These are phyloP conservation scores for Aspergillus sp. DNA, from an alignment of 2,329 filamentous ascomycete species.

Conservation along the genomic window DNA sequence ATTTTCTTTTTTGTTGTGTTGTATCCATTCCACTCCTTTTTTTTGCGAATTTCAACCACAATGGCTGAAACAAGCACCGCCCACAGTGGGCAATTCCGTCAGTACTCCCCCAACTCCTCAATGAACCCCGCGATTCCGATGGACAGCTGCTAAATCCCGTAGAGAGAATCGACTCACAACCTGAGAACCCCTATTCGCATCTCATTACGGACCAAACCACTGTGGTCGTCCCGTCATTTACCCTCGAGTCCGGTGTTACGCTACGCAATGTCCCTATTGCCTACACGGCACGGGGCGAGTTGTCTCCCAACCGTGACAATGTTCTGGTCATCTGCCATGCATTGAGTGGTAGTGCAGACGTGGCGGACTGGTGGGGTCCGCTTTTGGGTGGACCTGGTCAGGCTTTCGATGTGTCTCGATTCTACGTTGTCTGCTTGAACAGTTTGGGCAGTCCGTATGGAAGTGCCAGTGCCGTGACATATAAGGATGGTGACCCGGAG, in stretches of 20 bases:
- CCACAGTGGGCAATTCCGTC: slow-evolving; percentile 26
- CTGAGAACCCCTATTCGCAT: slow-evolving; percentile 82
- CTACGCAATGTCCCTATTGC: slow-evolving; percentile 67
- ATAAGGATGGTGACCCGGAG: slow-evolving; percentile 68
- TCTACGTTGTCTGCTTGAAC: slow-evolving; percentile 50
- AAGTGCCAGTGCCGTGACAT: slow-evolving; percentile 57
- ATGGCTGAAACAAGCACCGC: slow-evolving; percentile 20
- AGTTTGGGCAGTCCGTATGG: slow-evolving; percentile 51
- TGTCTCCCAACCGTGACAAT: slow-evolving; percentile 54
- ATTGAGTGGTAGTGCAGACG: slow-evolving; percentile 50
- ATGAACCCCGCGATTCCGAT: slow-evolving; percentile 3
- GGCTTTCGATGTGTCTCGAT: slow-evolving; percentile 48
- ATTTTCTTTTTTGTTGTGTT: neutral
- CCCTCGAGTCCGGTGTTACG: slow-evolving; percentile 82
- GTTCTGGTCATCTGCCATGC: slow-evolving; percentile 56
- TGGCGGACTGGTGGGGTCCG: slow-evolving; percentile 52
- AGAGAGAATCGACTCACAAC: slow-evolving; percentile 55
- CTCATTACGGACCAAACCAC: slow-evolving; percentile 86
- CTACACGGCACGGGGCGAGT: slow-evolving; percentile 56
- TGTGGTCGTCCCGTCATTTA: slow-evolving; percentile 79
- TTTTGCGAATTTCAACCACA: slow-evolving; percentile 1
- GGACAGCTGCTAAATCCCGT: slow-evolving; percentile 49
- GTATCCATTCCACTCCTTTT: neutral
- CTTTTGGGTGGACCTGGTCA: slow-evolving; percentile 48
- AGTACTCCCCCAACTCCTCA: slow-evolving; percentile 21